Percentiles rank a stretch among this genome's conserved stretches.
Conservation (phyloP, 352 stramenopile genomes). For the Globisporangium carolinianum region DNA sequence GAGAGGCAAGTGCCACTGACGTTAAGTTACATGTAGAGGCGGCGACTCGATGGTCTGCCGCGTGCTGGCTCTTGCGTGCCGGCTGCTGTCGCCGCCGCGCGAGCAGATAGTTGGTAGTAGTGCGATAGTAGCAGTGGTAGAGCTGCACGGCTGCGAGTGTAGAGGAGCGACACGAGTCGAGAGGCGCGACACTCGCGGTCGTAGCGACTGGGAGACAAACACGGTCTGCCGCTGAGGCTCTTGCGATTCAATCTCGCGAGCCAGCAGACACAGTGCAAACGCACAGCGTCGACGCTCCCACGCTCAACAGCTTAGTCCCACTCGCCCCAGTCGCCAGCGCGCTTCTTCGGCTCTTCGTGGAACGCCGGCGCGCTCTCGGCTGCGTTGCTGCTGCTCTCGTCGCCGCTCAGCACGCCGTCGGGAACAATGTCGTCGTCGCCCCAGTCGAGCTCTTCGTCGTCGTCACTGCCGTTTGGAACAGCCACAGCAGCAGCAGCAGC, state of each 20-base stretch:
- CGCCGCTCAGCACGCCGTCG: constrained; percentile 13
- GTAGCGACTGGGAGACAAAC: no score
- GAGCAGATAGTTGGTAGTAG: no score
- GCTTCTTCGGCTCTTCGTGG: constrained; percentile 30
- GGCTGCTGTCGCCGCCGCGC: neutral
- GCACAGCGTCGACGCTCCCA: no score
- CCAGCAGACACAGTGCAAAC: neutral
- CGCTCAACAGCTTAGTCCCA: constrained; percentile 36
- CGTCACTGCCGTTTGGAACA: constrained; percentile 1
- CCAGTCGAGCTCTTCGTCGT: constrained; percentile 57
- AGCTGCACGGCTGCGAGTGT: no score
- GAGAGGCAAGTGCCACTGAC: neutral
- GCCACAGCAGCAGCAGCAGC: constrained; percentile 4
- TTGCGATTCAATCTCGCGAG: constrained; percentile 2
- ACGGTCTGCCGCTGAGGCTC: neutral
- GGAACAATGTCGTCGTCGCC: constrained; percentile 46
- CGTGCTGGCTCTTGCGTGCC: neutral
- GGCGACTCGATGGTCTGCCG: neutral
- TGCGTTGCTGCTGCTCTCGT: constrained; percentile 6
- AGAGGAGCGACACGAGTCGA: no score
- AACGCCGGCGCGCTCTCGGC: constrained; percentile 11
- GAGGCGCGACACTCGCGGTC: no score
- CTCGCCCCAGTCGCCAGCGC: constrained; percentile 59
- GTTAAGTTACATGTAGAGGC: constrained; percentile 11
- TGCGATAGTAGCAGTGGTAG: no score